Evolutionary conservation across 106 monocot genomes (phyloP), one percentile per base, ranked within the genome.

Genomic region (Triglochin maritima): DNA sequence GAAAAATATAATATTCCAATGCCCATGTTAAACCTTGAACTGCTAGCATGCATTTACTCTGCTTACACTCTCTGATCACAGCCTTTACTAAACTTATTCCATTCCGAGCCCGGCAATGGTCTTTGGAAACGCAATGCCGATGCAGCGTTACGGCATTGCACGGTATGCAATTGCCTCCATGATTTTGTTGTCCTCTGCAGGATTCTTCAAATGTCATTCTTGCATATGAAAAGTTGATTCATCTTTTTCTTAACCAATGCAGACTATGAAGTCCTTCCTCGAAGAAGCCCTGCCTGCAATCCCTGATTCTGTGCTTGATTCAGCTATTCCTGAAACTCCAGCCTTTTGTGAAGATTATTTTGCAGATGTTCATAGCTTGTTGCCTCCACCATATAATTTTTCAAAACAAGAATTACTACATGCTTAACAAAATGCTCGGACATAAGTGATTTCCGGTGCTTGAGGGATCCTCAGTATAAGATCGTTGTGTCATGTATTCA

Each of bases 21-120:
- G 29, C 29, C 29, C 1, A 29, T 29, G 29, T 29, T 29, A 29
- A 29, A 29, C 29, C 29, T 29, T 29, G 29, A 29, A 29, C 29
- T 29, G 29, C 29, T 29, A 29, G 29, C 29, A 29, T 29, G 29
- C 29, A 29, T 29, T 29, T 29, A 29, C 29, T 29, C 29, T 29
- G 29, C 29, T 29, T 1, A 29, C 29, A 29, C 41, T 47, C 15
- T 71, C 66, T 74, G 60, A 51, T 55, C 60, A 49, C 75, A 98
- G 98, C 98, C 98, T 60, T 81, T 98, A 52, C 66, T 98, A 47
- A 84, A 98, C 75, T 58, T 98, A 50, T 98, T 98, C 71, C 98
- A 98, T 69, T 92, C 92, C 46, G 98, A 98, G 72, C 88, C 92
- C 68, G 88, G 92, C 50, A 98, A 98, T 84, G 83, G 91, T 59